A percentile compares a stretch with the other conserved stretches of the same genome.
These are phyloP conservation scores for Botrytis elliptica DNA, from an alignment of 2,329 filamentous ascomycete species.

Conservation along the genomic window DNA sequence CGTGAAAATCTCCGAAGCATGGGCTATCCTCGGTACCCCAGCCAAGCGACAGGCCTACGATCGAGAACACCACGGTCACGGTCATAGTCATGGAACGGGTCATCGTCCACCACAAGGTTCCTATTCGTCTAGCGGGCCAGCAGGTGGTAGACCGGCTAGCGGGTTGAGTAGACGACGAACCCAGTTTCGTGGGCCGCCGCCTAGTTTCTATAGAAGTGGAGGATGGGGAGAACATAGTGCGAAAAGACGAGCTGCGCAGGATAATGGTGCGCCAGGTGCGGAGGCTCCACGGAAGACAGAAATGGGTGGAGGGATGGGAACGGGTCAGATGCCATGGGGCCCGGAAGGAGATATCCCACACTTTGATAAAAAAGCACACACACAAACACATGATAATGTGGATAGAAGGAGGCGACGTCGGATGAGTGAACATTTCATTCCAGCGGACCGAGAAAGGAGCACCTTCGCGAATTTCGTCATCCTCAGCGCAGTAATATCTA, in stretches of 20 bases:
- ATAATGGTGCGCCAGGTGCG: slow-evolving; percentile 25
- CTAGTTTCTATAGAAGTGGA: slow-evolving; percentile 80
- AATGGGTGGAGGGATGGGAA: slow-evolving; percentile 55
- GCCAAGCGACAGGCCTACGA: slow-evolving; percentile 81
- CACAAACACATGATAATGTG: slow-evolving; percentile 61
- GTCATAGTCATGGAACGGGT: slow-evolving; percentile 18
- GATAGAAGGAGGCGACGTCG: slow-evolving; percentile 38
- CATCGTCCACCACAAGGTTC: slow-evolving; percentile 44
- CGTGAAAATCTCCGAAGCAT: slow-evolving; percentile 80
- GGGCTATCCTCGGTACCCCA: slow-evolving; percentile 69
- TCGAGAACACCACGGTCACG: slow-evolving; percentile 48
- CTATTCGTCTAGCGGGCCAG: slow-evolving; percentile 59
- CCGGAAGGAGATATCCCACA: slow-evolving; percentile 62
- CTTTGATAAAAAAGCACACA: slow-evolving; percentile 74
- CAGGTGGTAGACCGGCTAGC: slow-evolving; percentile 73
- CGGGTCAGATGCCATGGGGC: slow-evolving; percentile 52
- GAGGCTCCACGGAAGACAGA: slow-evolving; percentile 29
- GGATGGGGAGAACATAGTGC: slow-evolving; percentile 69
- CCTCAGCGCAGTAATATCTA: slow-evolving; percentile 36
- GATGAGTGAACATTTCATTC: slow-evolving; percentile 36
- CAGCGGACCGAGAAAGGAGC: slow-evolving; percentile 26
- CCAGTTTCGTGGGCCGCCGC: slow-evolving; percentile 80
- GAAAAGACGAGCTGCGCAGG: slow-evolving; percentile 56
- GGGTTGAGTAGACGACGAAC: slow-evolving; percentile 76
- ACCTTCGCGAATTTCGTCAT: slow-evolving; percentile 46